Evolutionary conservation across 2,329 filamentous ascomycete species (phyloP).

Genomic region (Colletotrichum filicis): DNA sequence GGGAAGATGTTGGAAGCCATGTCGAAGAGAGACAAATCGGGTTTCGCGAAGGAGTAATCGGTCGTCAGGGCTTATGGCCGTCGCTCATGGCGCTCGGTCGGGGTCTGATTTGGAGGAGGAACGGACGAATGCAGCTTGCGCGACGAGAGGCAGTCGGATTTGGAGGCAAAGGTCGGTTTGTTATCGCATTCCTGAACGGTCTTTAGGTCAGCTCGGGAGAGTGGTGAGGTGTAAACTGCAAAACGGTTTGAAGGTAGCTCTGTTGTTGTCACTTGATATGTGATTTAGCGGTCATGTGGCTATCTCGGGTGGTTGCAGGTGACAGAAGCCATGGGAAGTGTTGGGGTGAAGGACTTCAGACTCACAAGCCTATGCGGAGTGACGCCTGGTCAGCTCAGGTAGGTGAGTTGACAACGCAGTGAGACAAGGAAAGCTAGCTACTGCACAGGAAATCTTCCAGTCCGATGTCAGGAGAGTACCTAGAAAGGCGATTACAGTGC

Average conservation of each 20-base stretch:
- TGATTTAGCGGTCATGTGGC: constrained; percentile 6
- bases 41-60: background rate
- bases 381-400: background rate
- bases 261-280: constrained; percentile 10
- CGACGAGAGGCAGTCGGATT: background rate
- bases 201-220: background rate
- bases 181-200: background rate
- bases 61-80: background rate
- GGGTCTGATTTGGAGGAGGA: constrained; percentile 3
- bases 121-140: background rate
- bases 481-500: background rate
- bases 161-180: background rate
- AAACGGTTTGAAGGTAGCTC: background rate
- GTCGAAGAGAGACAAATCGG: constrained; percentile 2
- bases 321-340: constrained; percentile 5
- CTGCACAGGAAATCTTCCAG: background rate
- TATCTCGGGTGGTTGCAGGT: constrained; percentile 10
- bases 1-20: constrained; percentile 63
- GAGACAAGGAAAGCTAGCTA: background rate
- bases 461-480: background rate
- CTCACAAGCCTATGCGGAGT: constrained; percentile 8
- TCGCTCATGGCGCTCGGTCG: constrained; percentile 11
- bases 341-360: background rate
- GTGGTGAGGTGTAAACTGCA: background rate
- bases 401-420: background rate